Evolutionary conservation across 129 eudicot species (phyloP).

Genomic region (Kitagawia praeruptora): DNA sequence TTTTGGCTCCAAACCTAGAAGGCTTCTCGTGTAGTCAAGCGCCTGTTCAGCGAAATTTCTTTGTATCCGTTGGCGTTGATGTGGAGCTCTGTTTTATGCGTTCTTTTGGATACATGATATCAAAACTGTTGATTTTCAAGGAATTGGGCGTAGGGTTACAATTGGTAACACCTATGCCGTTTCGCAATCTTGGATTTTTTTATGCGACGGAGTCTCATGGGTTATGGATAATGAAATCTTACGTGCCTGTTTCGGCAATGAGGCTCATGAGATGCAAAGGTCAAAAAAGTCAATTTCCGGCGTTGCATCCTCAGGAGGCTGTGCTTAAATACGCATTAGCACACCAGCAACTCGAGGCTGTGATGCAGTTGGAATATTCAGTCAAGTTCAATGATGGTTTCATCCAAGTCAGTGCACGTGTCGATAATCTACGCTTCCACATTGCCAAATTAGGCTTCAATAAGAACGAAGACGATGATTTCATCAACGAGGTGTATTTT

Average conservation of each 20-base stretch:
- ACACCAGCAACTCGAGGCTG: slow-evolving; percentile 85
- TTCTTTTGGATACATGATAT: slow-evolving; percentile 79
- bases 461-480: slow-evolving; percentile 28
- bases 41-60: slow-evolving; percentile 53
- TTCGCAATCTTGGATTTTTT: slow-evolving; percentile 44
- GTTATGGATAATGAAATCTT: slow-evolving; percentile 70
- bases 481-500: slow-evolving; percentile 55
- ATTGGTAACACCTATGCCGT: slow-evolving; percentile 28
- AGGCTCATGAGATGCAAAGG: slow-evolving; percentile 18
- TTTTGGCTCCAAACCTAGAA: slow-evolving; percentile 61
- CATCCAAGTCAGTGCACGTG: slow-evolving; percentile 58
- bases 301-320: slow-evolving; percentile 54
- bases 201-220: slow-evolving; percentile 77
- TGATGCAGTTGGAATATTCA: slow-evolving; percentile 68
- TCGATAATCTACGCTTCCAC: slow-evolving; percentile 71
- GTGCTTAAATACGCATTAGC: slow-evolving; percentile 72
- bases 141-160: slow-evolving; percentile 67
- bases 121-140: slow-evolving; percentile 59
- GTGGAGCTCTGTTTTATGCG: slow-evolving; percentile 73
- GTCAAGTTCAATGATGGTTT: slow-evolving; percentile 36
- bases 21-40: slow-evolving; percentile 35
- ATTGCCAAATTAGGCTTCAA: slow-evolving; percentile 61
- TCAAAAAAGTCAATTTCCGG: neutral
- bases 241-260: slow-evolving; percentile 59
- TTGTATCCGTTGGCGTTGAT: slow-evolving; percentile 55